A percentile compares a stretch with the other conserved stretches of the same genome.
Conservation (phyloP, 2,329 filamentous ascomycete species). For the Chaetomiaceae sp. region DNA sequence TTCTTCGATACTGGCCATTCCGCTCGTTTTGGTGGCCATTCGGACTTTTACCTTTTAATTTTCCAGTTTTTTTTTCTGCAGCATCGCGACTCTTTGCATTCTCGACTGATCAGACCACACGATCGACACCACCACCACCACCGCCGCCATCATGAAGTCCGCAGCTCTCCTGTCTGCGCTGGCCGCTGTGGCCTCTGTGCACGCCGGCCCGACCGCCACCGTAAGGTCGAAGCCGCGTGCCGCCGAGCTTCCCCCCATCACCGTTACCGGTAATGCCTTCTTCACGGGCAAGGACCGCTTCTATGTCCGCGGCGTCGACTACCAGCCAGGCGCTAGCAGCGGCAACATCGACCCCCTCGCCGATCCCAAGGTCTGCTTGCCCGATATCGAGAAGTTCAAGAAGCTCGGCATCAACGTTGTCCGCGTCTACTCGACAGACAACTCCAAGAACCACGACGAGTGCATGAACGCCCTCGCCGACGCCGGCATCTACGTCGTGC, state of each 20-base stretch:
- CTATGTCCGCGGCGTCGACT: constrained; percentile 57
- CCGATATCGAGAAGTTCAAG: constrained; percentile 77
- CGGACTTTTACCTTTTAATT: constrained; percentile 12
- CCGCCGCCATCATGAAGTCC: constrained; percentile 19
- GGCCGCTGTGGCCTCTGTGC: constrained; percentile 20
- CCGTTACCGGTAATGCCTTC: constrained; percentile 41
- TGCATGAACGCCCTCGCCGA: constrained; percentile 80
- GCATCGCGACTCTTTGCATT: neutral
- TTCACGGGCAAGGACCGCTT: constrained; percentile 49
- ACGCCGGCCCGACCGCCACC: constrained; percentile 17
- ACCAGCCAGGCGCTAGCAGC: constrained; percentile 56
- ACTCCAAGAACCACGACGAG: constrained; percentile 70
- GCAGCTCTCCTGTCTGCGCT: constrained; percentile 21
- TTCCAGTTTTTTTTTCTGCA: neutral
- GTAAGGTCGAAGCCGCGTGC: constrained; percentile 15
- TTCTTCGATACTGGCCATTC: constrained; percentile 16
- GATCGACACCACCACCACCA: neutral
- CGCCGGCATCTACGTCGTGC: constrained; percentile 86
- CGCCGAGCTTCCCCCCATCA: constrained; percentile 21
- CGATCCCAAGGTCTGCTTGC: constrained; percentile 63
- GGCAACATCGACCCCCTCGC: constrained; percentile 66
- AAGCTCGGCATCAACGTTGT: constrained; percentile 84
- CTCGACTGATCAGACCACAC: too few relatives aligned
- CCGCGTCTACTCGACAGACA: constrained; percentile 91
- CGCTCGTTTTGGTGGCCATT: constrained; percentile 26